phyloP scores from a whole-genome alignment of 345 rosid species.

The Barbarea vulgaris region DNA sequence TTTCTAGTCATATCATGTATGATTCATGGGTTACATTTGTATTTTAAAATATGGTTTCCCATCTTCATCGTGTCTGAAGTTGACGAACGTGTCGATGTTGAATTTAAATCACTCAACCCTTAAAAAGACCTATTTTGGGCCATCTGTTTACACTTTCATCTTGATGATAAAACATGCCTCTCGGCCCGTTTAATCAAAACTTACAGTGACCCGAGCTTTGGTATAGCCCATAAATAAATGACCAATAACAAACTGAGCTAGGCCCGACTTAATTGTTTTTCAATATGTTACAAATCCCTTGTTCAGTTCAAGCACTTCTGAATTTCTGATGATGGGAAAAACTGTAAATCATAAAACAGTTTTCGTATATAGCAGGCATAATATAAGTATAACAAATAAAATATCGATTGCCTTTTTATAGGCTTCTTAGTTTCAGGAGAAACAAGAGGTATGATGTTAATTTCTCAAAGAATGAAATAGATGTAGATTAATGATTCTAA shows the following conservation, averaged over 20 bases:
- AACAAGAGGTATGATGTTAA: not conserved
- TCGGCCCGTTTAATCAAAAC: conserved; percentile 1
- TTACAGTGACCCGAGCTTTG: not conserved
- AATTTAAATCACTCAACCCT: not conserved
- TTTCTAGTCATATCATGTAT: conserved; percentile 19
- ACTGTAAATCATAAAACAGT: not conserved
- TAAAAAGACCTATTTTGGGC: not conserved
- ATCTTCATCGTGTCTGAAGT: not conserved
- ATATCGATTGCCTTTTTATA: not conserved
- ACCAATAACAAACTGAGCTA: conserved; percentile 13
- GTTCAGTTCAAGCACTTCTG: not conserved
- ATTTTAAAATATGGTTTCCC: not conserved
- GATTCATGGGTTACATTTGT: not conserved
- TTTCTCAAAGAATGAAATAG: too few relatives aligned
- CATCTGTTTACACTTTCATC: not conserved
- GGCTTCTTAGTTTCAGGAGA: not conserved
- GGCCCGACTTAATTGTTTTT: conserved; percentile 1
- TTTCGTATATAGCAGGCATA: not conserved
- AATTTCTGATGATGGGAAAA: not conserved
- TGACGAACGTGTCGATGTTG: conserved; percentile 2
- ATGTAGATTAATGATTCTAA: too few relatives aligned
- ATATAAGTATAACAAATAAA: not conserved
- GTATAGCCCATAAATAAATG: conserved; percentile 4
- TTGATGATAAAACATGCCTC: not conserved
- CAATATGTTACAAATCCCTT: not conserved